Evolutionary conservation across 202 grass and related monocot genomes (phyloP).

Genomic region (Tripidium arundinaceum): DNA sequence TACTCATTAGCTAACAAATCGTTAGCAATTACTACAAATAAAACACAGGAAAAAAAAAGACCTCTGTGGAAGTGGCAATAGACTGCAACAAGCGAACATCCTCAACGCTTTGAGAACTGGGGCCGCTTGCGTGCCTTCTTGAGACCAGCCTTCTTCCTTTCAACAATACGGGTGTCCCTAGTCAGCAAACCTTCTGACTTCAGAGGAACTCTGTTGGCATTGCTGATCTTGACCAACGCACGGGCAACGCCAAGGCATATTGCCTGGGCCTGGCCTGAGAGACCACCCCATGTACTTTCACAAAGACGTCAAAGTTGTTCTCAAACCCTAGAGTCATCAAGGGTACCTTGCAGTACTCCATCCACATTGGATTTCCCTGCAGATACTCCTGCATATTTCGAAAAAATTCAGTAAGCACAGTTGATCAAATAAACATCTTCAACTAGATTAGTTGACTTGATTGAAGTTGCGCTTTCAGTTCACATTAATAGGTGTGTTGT

Average conservation of each 20-base stretch:
- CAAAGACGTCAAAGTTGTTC: conserved; percentile 81
- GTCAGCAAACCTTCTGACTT: conserved; percentile 77
- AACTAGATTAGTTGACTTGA: background rate
- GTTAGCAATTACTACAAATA: background rate
- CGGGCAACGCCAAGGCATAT: conserved; percentile 79
- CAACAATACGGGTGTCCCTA: conserved; percentile 88
- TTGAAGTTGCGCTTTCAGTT: background rate
- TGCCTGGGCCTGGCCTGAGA: conserved; percentile 90
- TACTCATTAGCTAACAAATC: too few relatives aligned
- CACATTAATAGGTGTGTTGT: background rate
- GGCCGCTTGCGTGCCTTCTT: conserved; percentile 92
- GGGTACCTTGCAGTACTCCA: conserved; percentile 77
- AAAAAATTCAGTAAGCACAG: background rate
- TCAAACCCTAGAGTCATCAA: conserved; percentile 70
- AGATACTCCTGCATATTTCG: conserved; percentile 54
- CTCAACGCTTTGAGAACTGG: conserved; percentile 89
- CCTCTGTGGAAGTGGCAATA: background rate
- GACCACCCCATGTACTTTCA: conserved; percentile 84
- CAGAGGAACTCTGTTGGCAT: conserved; percentile 52
- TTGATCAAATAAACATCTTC: background rate
- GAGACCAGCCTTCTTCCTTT: conserved; percentile 92
- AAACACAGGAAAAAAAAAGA: background rate
- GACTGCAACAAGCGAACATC: conserved; percentile 2
- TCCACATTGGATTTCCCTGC: conserved; percentile 74
- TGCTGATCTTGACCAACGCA: conserved; percentile 82